phyloP scores from a whole-genome alignment of 495 filamentous ascomycete species.

The Aspergillus sclerotioniger region DNA sequence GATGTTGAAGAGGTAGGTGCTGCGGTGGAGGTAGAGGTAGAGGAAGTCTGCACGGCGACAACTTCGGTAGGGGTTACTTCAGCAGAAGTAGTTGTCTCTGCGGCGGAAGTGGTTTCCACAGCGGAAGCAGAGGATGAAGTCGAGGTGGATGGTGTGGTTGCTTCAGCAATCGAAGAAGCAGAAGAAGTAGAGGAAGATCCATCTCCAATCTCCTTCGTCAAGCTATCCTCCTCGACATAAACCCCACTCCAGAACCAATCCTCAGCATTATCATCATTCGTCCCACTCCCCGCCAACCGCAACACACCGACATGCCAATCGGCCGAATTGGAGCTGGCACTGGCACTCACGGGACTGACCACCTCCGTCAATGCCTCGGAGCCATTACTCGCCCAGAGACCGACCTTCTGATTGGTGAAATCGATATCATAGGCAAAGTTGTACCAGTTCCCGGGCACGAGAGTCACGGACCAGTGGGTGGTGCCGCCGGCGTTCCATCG shows the following conservation, averaged over 20 bases:
- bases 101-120: neutral
- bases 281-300: constrained; percentile 49
- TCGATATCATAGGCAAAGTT: constrained; percentile 68
- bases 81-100: neutral
- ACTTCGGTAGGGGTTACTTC: neutral
- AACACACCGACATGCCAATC: constrained; percentile 77
- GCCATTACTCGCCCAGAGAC: constrained; percentile 66
- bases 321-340: constrained; percentile 62
- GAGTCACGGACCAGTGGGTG: constrained; percentile 51
- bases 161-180: neutral
- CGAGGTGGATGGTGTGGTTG: neutral
- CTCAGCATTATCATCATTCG: constrained; percentile 34
- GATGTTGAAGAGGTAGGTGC: too few species aligned
- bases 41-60: neutral
- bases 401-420: constrained; percentile 59
- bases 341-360: constrained; percentile 54
- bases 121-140: neutral
- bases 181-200: too few species aligned
- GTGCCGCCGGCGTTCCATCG: constrained; percentile 53
- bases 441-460: constrained; percentile 62
- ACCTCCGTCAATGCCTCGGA: constrained; percentile 53
- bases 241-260: constrained; percentile 75
- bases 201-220: constrained; percentile 38
- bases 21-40: neutral
- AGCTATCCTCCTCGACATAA: constrained; percentile 61